phyloP scores from a whole-genome alignment of 176 grass and related monocot genomes.

The Echinochloa phyllopogon region DNA sequence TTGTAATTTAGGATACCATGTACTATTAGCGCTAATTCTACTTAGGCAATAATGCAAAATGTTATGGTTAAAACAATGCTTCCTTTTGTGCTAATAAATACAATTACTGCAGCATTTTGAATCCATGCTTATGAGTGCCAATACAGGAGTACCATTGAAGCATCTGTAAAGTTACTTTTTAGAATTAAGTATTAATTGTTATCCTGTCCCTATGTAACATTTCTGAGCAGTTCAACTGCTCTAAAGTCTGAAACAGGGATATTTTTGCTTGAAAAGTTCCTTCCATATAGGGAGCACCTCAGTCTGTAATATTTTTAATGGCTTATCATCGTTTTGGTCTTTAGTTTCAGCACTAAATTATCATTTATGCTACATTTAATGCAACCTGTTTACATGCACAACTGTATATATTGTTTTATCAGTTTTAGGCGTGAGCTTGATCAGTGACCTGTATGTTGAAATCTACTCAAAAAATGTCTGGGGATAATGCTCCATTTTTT shows the following conservation, averaged over 20 bases:
- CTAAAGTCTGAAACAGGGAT: not conserved
- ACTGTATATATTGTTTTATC: conserved; percentile 8
- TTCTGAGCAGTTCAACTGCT: not conserved
- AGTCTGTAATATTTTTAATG: not conserved
- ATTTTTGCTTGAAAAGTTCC: not conserved
- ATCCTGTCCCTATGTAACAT: not conserved
- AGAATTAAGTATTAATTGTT: not conserved
- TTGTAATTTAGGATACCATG: conserved; percentile 21
- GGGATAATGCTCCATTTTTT: not conserved
- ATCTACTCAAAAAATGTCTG: not conserved
- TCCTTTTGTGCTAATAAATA: not conserved
- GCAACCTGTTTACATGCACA: not conserved
- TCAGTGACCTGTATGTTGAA: not conserved
- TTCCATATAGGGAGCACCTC: not conserved
- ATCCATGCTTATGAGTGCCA: not conserved
- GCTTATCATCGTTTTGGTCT: not conserved
- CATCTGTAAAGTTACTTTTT: not conserved
- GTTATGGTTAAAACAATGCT: not conserved
- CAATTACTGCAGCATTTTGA: conserved; percentile 22
- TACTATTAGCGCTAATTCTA: conserved; percentile 11
- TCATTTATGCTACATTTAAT: not conserved
- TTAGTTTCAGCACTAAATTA: not conserved
- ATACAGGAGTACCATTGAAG: not conserved
- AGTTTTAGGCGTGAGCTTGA: not conserved
- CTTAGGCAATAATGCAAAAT: not conserved